Evolutionary conservation across 1,284 basidiomycete species (phyloP).

Genomic region (Cryptococcus amylolentus): DNA sequence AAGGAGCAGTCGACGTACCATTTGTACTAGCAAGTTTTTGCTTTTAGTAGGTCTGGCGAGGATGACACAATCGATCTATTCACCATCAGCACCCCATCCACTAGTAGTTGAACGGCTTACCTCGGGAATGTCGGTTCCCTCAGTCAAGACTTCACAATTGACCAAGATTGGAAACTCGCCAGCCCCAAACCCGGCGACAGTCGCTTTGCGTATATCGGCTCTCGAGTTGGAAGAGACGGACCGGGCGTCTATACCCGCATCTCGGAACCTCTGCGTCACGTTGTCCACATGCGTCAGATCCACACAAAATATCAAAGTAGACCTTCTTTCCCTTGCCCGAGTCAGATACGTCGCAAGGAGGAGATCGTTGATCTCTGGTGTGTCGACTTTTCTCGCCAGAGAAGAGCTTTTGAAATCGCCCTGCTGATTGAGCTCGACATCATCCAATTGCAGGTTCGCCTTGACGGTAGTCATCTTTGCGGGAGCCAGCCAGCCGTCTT

Average conservation of each 20-base stretch:
- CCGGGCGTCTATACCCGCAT: conserved; percentile 78
- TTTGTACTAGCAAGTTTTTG: conserved; percentile 84
- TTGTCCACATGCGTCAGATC: conserved; percentile 77
- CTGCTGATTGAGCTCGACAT: conserved; percentile 59
- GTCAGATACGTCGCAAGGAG: conserved; percentile 74
- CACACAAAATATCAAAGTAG: conserved; percentile 88
- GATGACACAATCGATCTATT: conserved; percentile 78
- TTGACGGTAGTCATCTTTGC: conserved; percentile 77
- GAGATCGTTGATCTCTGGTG: conserved; percentile 66
- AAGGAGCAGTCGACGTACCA: conserved; percentile 57
- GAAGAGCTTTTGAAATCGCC: conserved; percentile 77
- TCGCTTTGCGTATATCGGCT: conserved; percentile 60
- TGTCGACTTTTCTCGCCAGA: conserved; percentile 76
- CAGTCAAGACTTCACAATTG: conserved; percentile 90
- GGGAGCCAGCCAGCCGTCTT: conserved; percentile 78
- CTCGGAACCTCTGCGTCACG: conserved; percentile 69
- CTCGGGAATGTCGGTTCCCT: conserved; percentile 85
- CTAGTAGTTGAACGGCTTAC: conserved; percentile 19
- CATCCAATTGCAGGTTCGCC: conserved; percentile 65
- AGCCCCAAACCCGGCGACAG: conserved; percentile 66
- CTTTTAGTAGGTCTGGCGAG: conserved; percentile 84
- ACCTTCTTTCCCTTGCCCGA: conserved; percentile 61
- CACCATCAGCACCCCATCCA: background rate
- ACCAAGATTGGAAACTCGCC: conserved; percentile 80
- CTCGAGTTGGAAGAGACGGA: conserved; percentile 73